These are phyloP conservation scores for Mycena vulgaris DNA, from an alignment of 768 basidiomycete species.

Conservation along the genomic window DNA sequence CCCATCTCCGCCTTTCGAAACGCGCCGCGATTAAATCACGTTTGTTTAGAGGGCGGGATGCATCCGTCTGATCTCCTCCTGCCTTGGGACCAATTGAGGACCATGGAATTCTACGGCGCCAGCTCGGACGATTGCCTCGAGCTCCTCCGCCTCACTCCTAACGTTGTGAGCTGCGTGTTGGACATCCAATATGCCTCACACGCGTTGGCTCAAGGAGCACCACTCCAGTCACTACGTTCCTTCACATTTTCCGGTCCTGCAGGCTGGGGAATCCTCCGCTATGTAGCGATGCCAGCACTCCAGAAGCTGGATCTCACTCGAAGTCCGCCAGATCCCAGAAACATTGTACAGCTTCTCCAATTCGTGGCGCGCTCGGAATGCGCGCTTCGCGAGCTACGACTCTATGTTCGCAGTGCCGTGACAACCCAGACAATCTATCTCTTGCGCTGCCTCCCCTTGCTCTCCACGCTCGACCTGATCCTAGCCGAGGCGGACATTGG, in stretches of 20 bases:
- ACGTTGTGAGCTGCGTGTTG: conserved; percentile 8
- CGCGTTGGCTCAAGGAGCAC: not conserved
- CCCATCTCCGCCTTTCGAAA: conserved; percentile 25
- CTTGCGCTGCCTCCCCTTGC: not conserved
- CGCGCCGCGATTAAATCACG: conserved; percentile 14
- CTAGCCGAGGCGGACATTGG: conserved; percentile 7
- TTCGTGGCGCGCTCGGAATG: conserved; percentile 10
- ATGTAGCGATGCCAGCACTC: conserved; percentile 18
- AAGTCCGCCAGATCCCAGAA: not conserved
- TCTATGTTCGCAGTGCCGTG: conserved; percentile 11
- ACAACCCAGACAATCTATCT: not conserved
- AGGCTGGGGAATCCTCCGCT: conserved; percentile 21
- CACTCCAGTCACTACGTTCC: conserved; percentile 7
- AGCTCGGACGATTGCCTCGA: conserved; percentile 22
- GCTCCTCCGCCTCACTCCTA: conserved; percentile 5
- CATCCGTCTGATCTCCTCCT: conserved; percentile 19
- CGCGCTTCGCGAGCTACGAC: conserved; percentile 5
- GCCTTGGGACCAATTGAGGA: conserved; percentile 22
- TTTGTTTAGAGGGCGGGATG: conserved; percentile 24
- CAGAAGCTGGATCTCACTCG: conserved; percentile 19
- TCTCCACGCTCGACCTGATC: not conserved
- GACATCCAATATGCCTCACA: conserved; percentile 24
- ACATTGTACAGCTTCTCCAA: conserved; percentile 1
- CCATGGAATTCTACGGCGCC: conserved; percentile 23
- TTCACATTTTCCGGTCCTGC: conserved; percentile 29